Base-by-base conservation (phyloP, 225 moss, liverwort and hornwort species). In the Neckera pumila region DNA sequence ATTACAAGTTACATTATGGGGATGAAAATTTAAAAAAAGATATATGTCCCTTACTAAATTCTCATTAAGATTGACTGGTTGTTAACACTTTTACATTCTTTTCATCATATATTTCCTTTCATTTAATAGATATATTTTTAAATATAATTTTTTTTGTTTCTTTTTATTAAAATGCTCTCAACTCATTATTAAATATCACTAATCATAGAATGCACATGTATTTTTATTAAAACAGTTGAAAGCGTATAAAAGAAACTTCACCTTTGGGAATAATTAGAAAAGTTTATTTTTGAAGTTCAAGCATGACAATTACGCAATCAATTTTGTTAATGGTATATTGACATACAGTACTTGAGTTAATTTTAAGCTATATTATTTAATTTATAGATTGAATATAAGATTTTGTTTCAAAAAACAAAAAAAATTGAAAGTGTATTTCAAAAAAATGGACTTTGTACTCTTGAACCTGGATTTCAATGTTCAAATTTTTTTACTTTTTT, bases 401-500 rank as follows among this genome's bases (percentile, higher is more conserved):
- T 45, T 30, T 73, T 27, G 16, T 45, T 45, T 17, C 2, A 45
- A 45, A 73, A 73, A 30, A 2, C 4, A 1, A 38, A 72, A 27
- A 27, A 15, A 14, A 1, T 0, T 28, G 1, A 28, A 45, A 30
- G 22, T 42, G 0, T 49, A 49, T 11, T 12, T 31, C 0, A 49
- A 1, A 45, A 47, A 7, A 31, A 31, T 75, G 33, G 4, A 0
- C 19, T 19, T 47, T 11, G 19, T 3, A 0, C 0, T 47, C 20
- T 49, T 33, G 4, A 20, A 49, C 10, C 4, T 49, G 12, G 12
- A 49, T 31, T 74, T 74, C 5, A 30, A 18, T 28, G 10, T 31
- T 75, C 11, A 30, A 75, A 17, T 31, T 49, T 11, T 5, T 70
- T 70, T 70, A 14, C 5, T 74, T 31, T 73, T 30, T 30, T 73